These are phyloP conservation scores for Westerdykella ornata DNA, from an alignment of 2,329 filamentous ascomycete genomes.

Conservation along the genomic window DNA sequence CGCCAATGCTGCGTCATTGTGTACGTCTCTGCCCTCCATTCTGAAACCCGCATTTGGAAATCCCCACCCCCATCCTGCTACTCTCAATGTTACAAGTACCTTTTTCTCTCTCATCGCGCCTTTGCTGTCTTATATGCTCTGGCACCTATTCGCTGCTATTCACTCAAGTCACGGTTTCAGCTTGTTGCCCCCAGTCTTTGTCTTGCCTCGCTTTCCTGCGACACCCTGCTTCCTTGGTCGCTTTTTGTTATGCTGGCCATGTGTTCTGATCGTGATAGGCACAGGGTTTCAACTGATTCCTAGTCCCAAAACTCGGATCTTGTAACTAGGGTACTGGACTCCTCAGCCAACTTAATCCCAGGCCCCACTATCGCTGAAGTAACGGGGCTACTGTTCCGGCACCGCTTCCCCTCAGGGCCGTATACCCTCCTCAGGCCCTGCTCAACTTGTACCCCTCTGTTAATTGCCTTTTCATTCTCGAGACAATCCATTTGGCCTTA, in stretches of 20 bases:
- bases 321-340: neutral
- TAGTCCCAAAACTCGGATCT: constrained; percentile 16
- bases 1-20: constrained; percentile 39
- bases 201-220: constrained; percentile 11
- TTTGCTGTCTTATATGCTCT: constrained; percentile 1
- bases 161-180: constrained; percentile 6
- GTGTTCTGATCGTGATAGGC: constrained; percentile 19
- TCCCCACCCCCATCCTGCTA: constrained; percentile 24
- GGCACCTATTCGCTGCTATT: constrained; percentile 10
- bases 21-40: constrained; percentile 28
- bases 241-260: constrained; percentile 24
- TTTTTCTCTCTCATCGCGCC: constrained; percentile 4
- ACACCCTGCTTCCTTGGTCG: constrained; percentile 17
- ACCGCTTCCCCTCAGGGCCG: constrained; percentile 12
- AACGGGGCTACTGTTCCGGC: constrained; percentile 20
- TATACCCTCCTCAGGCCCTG: constrained; percentile 11
- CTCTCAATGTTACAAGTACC: constrained; percentile 26
- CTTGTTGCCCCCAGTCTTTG: constrained; percentile 10
- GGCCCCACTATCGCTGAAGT: neutral
- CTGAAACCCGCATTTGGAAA: constrained; percentile 32
- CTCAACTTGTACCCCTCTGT: constrained; percentile 14
- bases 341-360: neutral
- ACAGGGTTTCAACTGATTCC: constrained; percentile 19
- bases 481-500: constrained; percentile 7
- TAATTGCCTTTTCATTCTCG: constrained; percentile 6